Base-by-base conservation (phyloP, 495 filamentous ascomycete species). In the Massariosphaeria phaeospora region DNA sequence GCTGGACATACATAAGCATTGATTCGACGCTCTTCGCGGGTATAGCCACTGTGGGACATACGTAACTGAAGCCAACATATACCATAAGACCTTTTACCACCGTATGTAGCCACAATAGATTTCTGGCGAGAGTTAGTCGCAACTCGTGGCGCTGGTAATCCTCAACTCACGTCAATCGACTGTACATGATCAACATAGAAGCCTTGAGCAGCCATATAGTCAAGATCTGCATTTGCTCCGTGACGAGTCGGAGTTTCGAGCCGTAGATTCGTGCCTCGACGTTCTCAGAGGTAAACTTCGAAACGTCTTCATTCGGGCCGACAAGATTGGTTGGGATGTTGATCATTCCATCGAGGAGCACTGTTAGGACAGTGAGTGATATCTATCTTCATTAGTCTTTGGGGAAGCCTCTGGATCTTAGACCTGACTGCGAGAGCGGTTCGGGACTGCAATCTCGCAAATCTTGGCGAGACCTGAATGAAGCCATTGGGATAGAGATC, bases 321-420 rank as follows among this genome's bases (percentile, higher is more conserved):
- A 84, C 71, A 1, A 85, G 75, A 50, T 85, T 85, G 26, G 77
- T 81, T 21, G 73, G 75, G 13, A 75, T 75, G 38, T 74, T 68
- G 6, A 75, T 66, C 0, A 82, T 77, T 25, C 83, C 70, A 57
- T 83, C 83, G 53, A 84, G 79, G 12, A 72, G 62, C 5, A 75
- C 67, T 31, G 84, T 72, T 6, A 83, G 62, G 13, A 69, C 70
- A 2, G 80, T 83, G 57, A 81, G 81, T 12, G 77, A 74, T 45
- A 69, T 58, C 59, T 61, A 20, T 12, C 8, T 40, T 3, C 15
- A 20, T 20, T 21, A 21, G 3, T 5, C 18, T 17, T 12, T 5
- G 4, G 3, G 34, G 3, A 17, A 36, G 29, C 7, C 13, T 13
- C 29, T 33, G 7, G 29, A 33, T 7, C 7, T 13, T 33, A 13